Conservation (phyloP, 139 green algal genomes). For the Chlamydomonas sphaeroides region DNA sequence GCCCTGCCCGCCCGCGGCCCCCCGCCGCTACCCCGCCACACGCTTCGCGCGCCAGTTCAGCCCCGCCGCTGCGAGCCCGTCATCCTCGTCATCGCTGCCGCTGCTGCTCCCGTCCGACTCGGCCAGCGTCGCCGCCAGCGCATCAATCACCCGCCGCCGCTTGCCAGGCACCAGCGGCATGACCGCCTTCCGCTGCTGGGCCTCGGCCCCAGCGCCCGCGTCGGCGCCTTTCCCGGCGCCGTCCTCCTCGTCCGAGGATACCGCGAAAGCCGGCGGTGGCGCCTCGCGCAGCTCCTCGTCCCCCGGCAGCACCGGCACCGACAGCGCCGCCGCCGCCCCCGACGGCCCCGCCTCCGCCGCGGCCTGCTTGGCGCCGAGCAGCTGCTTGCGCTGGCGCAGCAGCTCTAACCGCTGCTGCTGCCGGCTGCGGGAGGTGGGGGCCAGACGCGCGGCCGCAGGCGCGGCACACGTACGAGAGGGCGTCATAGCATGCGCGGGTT, state of each 20-base stretch:
- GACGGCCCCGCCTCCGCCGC: too few relatives aligned
- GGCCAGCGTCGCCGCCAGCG: slow-evolving; percentile 9
- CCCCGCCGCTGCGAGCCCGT: background rate
- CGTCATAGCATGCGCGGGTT: too few relatives aligned
- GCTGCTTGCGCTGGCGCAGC: slow-evolving; percentile 11
- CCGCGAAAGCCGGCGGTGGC: slow-evolving; percentile 2
- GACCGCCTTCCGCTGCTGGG: background rate
- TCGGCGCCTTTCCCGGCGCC: background rate
- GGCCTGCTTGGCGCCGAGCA: too few relatives aligned
- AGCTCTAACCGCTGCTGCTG: slow-evolving; percentile 8
- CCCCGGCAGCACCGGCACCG: background rate
- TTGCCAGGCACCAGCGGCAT: slow-evolving; percentile 24
- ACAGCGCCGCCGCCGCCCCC: background rate
- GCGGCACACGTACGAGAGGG: too few relatives aligned
- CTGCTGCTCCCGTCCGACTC: slow-evolving; percentile 2
- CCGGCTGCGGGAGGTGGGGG: background rate
- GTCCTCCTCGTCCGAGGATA: slow-evolving; percentile 2
- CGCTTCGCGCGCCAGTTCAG: slow-evolving; percentile 41
- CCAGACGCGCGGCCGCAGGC: too few relatives aligned
- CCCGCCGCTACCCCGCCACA: slow-evolving; percentile 7
- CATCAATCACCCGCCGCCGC: slow-evolving; percentile 38
- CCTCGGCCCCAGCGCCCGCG: background rate
- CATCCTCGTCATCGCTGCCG: background rate
- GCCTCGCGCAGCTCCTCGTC: slow-evolving; percentile 38
- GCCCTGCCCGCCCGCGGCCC: too few relatives aligned